Evolutionary conservation across 2,329 filamentous ascomycete species (phyloP).

Genomic region (Karstenula rhodostoma): DNA sequence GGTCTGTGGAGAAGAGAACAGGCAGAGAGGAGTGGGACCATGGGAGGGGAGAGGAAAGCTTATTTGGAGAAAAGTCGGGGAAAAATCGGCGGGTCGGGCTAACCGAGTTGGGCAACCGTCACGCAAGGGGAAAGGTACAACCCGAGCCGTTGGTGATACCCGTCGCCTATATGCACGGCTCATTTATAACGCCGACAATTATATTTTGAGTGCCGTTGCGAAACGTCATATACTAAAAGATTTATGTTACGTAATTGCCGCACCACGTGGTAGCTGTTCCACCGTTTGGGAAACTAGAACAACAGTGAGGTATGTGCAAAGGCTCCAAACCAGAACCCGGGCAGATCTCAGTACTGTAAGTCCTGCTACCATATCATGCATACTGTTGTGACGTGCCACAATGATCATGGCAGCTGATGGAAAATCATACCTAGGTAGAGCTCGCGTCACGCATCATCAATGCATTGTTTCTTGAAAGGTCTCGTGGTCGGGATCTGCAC

Average conservation of each 20-base stretch:
- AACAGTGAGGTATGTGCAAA: too few relatives aligned
- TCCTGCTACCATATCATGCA: too few relatives aligned
- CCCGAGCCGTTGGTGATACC: neutral
- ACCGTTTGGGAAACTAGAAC: too few relatives aligned
- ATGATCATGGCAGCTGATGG: too few relatives aligned
- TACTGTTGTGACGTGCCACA: too few relatives aligned
- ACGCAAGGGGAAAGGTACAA: neutral
- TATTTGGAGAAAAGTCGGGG: slow-evolving; percentile 1
- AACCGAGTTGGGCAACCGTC: neutral
- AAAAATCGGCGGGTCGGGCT: neutral
- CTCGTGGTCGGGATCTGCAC: too few relatives aligned
- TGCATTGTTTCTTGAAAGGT: too few relatives aligned
- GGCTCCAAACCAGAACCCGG: too few relatives aligned
- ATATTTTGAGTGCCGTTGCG: neutral
- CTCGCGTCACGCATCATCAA: too few relatives aligned
- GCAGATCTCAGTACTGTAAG: too few relatives aligned
- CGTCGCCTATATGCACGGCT: neutral
- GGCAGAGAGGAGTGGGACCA: neutral
- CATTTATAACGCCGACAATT: neutral
- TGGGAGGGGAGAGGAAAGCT: neutral
- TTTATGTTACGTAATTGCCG: slow-evolving; percentile 1
- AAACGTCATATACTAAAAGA: neutral
- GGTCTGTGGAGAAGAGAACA: slow-evolving; percentile 12
- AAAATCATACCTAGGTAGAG: too few relatives aligned
- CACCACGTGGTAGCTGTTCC: too few relatives aligned